phyloP scores from a whole-genome alignment of 106 monocot species.

The Dendrobium chrysotoxum region DNA sequence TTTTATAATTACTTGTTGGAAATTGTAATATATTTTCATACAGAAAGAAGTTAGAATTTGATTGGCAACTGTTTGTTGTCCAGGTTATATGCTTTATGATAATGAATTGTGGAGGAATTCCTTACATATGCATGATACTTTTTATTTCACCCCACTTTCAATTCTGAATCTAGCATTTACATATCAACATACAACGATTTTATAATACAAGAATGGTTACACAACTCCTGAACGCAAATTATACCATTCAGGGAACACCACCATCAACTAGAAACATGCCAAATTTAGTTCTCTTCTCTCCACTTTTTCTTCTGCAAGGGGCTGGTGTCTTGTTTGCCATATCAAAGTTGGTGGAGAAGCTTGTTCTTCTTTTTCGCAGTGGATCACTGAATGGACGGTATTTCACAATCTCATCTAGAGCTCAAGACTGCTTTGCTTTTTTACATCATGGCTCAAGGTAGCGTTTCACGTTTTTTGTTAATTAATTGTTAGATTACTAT shows the following conservation, averaged over 20 bases:
- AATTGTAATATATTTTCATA: too few species aligned
- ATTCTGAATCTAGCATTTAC: background rate
- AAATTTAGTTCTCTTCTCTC: slow-evolving; percentile 65
- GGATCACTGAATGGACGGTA: slow-evolving; percentile 49
- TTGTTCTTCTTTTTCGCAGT: slow-evolving; percentile 59
- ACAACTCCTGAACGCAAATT: background rate
- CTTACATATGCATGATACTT: too few species aligned
- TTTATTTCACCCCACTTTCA: background rate
- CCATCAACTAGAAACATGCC: slow-evolving; percentile 63
- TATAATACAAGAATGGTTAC: background rate
- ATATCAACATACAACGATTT: background rate
- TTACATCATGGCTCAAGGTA: slow-evolving; percentile 95
- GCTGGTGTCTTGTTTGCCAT: slow-evolving; percentile 68
- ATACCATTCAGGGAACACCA: slow-evolving; percentile 69
- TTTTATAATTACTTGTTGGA: too few species aligned
- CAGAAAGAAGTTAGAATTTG: too few species aligned
- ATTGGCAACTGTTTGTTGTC: too few species aligned
- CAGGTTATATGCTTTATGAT: too few species aligned
- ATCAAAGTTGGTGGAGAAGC: slow-evolving; percentile 77
- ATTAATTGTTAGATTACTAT: background rate
- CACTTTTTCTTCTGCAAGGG: slow-evolving; percentile 85
- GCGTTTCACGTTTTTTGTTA: background rate
- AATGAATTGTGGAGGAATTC: too few species aligned
- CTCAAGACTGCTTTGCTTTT: slow-evolving; percentile 77
- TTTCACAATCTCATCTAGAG: slow-evolving; percentile 54